These are phyloP conservation scores for Phaeomoniella chlamydospora DNA, from an alignment of 2,329 filamentous ascomycete genomes.

Conservation along the genomic window DNA sequence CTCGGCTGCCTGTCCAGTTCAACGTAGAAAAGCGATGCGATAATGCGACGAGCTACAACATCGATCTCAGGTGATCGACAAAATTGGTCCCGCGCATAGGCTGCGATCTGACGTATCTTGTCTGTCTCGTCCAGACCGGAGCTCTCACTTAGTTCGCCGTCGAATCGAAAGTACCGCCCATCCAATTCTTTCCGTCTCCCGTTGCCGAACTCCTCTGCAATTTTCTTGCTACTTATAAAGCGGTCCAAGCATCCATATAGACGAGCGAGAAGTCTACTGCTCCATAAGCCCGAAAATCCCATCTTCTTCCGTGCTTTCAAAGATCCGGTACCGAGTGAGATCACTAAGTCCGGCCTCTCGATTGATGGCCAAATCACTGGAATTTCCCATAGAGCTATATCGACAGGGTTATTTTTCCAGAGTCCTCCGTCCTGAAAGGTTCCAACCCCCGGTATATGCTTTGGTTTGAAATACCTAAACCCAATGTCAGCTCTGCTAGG, in stretches of 20 bases:
- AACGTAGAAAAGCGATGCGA: conserved; percentile 12
- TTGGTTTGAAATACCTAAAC: conserved; percentile 9
- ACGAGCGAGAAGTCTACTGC: conserved; percentile 9
- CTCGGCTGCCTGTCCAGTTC: conserved; percentile 9
- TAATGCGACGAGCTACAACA: conserved; percentile 8
- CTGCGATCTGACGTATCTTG: conserved; percentile 10
- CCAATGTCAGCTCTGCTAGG: conserved; percentile 3
- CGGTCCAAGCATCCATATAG: conserved; percentile 7
- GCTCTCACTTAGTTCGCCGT: conserved; percentile 9
- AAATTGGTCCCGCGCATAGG: conserved; percentile 5
- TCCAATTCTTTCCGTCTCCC: conserved; percentile 4
- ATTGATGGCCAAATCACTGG: conserved; percentile 6
- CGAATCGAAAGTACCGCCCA: conserved; percentile 8
- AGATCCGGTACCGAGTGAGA: conserved; percentile 9
- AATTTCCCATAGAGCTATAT: conserved; percentile 9
- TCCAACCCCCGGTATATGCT: conserved; percentile 8
- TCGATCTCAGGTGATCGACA: conserved; percentile 8
- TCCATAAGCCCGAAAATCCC: conserved; percentile 6
- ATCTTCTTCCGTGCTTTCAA: conserved; percentile 5
- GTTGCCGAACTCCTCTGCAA: conserved; percentile 5
- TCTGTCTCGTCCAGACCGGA: conserved; percentile 3
- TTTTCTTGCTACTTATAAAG: conserved; percentile 9
- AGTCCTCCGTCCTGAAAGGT: conserved; percentile 12
- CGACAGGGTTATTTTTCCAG: conserved; percentile 9
- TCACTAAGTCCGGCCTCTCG: conserved; percentile 8